These are phyloP conservation scores for Stephanodiscus triporus DNA, from an alignment of 108 stramenopile genomes.

Conservation along the genomic window DNA sequence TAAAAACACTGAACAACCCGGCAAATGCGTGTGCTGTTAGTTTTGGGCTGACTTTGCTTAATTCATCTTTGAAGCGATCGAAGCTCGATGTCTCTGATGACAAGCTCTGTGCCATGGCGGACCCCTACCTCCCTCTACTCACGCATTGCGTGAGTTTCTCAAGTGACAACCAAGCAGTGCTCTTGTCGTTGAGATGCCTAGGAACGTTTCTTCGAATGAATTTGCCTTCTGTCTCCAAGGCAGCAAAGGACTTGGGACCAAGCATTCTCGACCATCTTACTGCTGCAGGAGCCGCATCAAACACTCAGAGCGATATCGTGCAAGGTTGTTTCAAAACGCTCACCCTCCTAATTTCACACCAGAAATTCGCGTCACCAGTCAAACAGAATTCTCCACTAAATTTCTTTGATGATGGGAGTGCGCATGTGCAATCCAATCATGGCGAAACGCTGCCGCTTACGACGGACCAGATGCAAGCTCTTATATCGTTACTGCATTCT, in stretches of 20 bases:
- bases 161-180: conserved; percentile 72
- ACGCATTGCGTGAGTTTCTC: conserved; percentile 74
- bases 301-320: conserved; percentile 79
- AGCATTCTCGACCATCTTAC: conserved; percentile 77
- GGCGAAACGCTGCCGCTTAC: conserved; percentile 52
- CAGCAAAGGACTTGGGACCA: conserved; percentile 69
- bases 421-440: conserved; percentile 17
- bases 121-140: conserved; percentile 86
- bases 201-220: conserved; percentile 72
- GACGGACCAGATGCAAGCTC: conserved; percentile 79
- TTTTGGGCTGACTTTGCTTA: conserved; percentile 84
- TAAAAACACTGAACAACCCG: conserved; percentile 68
- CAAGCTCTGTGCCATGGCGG: conserved; percentile 61
- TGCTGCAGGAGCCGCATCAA: conserved; percentile 54
- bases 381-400: not conserved
- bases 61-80: conserved; percentile 76
- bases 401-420: not conserved
- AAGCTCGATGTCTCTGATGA: conserved; percentile 54
- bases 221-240: conserved; percentile 75
- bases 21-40: conserved; percentile 76
- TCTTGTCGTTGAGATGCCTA: conserved; percentile 84
- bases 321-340: conserved; percentile 92
- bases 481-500: conserved; percentile 63
- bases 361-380: conserved; percentile 20
- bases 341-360: conserved; percentile 68